A percentile compares a stretch with the other conserved stretches of the same genome.
These are phyloP conservation scores for Annona cherimola DNA, from an alignment of 164 flowering plant genomes.

Conservation along the genomic window DNA sequence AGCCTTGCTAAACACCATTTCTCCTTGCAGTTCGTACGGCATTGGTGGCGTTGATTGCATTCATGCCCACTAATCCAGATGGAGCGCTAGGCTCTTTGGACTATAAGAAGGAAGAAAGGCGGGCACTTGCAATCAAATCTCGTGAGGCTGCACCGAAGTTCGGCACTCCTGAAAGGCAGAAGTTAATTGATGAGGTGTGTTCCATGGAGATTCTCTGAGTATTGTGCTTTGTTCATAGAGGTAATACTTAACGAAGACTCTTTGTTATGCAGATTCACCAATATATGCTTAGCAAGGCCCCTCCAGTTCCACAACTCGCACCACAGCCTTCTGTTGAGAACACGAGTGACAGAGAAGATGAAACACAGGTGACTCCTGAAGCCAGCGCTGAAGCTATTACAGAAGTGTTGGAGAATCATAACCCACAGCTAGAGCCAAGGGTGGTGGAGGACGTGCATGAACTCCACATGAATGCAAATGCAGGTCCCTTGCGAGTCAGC, in stretches of 20 bases:
- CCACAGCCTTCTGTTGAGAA: conserved; percentile 29
- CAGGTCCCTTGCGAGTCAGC: conserved; percentile 28
- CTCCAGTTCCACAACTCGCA: conserved; percentile 52
- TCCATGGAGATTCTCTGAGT: neutral
- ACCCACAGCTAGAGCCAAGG: conserved; percentile 20
- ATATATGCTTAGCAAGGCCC: conserved; percentile 88
- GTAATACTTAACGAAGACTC: neutral
- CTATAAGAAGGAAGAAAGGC: conserved; percentile 84
- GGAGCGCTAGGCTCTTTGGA: conserved; percentile 95
- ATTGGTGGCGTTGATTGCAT: conserved; percentile 90
- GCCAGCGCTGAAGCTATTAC: conserved; percentile 11
- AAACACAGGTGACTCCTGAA: conserved; percentile 24
- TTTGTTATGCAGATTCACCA: conserved; percentile 60
- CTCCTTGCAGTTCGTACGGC: conserved; percentile 79
- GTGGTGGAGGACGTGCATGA: conserved; percentile 42
- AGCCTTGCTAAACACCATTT: neutral
- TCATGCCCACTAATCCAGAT: conserved; percentile 94
- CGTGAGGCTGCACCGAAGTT: conserved; percentile 79
- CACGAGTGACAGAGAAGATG: conserved; percentile 23
- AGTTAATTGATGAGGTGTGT: conserved; percentile 80
- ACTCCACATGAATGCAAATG: conserved; percentile 39
- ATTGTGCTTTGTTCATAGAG: neutral
- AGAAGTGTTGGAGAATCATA: conserved; percentile 20
- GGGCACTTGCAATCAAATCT: conserved; percentile 75
- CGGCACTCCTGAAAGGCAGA: conserved; percentile 85